Base-by-base conservation (phyloP, 2,329 filamentous ascomycete genomes). In the Tolypocladium cylindrosporum region DNA sequence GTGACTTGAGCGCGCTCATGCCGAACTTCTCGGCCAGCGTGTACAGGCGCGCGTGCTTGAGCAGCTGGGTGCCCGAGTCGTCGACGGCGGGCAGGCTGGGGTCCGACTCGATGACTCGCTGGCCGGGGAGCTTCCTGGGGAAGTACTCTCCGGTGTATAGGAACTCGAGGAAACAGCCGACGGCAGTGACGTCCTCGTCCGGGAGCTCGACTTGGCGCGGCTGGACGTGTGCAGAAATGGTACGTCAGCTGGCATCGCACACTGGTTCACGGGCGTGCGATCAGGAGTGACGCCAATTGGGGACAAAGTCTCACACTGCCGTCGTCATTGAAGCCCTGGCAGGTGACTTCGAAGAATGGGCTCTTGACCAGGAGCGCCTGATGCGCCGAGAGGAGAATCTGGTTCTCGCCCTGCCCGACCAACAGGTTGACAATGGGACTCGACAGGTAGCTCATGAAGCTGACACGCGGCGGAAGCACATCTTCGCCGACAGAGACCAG, bases 1-100 rank as follows among this genome's bases (percentile, higher is more conserved):
- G 84, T 21, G 79, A 83, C 72, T 89, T 90, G 61, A 97, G 84
- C 11, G 77, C 77, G 0, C 78, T 74, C 54, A 91, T 75, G 45
- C 84, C 82, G 61, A 94, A 86, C 73, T 88, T 91, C 66, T 91
- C 88, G 31, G 90, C 91, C 31, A 97, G 79, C 0, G 90, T 96
- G 77, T 96, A 96, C 62, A 96, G 83, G 62, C 89, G 88, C 27
- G 92, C 92, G 71, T 97, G 92, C 68, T 89, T 90, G 61, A 97
- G 84, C 21, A 97, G 85, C 68, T 93, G 89, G 16, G 87, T 81
- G 63, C 91, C 91, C n/a, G 83, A 83, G 69, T 90, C 81, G 74
- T 96, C 91, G 58, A 90, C 78, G 0, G 75, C 70, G 4, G 88
- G 88, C 14, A 84, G 71, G 9, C 80, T 74, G 0, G 87, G 81